Base-by-base conservation (phyloP, 2,329 filamentous ascomycete genomes). In the Beauveria sp. region DNA sequence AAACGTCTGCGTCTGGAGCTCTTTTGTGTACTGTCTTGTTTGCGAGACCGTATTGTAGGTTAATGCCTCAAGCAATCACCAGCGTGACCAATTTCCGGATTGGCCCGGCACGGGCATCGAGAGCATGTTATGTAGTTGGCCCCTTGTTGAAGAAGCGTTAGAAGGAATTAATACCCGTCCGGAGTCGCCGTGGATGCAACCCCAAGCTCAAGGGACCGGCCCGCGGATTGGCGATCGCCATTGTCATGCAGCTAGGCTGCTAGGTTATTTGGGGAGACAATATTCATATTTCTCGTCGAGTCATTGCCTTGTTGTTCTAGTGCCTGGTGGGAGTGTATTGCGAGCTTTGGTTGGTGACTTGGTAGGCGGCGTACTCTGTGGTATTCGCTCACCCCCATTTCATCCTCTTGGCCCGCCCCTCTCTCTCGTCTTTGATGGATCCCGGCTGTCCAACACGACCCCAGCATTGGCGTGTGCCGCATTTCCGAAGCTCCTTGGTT, bases 21-120 rank as follows among this genome's bases (percentile, higher is more conserved):
- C 16, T 59, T 34, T 47, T 47, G 57, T 59, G 47, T 34, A 14
- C 20, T n/a, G 34, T 24, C n/a, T 18, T 59, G 34, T 28, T 59
- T 45, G 45, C 26, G 28, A 26, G 14, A 8, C 26, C 12, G 14
- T 22, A 12, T n/a, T 14, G 55, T 14, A 7, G 46, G 24, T 50
- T 51, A 59, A 52, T 59, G 47, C 57, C 57, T 59, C 57, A 59
- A 42, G 45, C 20, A 57, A 57, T 22, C 12, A 40, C 10, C 22
- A n/a, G 22, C 24, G 38, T 59, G 46, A 46, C 14, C 40, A 51
- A 51, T 52, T 59, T 43, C 47, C 47, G 57, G 18, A 46, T 52
- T 52, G 47, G 49, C 40, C 45, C 47, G 34, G n/a, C 6, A 34
- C 24, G 3, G 28, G 10, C 47, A 24, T 26, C 43, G 9, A 49